Percentiles rank a stretch among this genome's conserved stretches.
phyloP scores from a whole-genome alignment of 225 moss, liverwort and hornwort genomes.

The Neckera pumila region DNA sequence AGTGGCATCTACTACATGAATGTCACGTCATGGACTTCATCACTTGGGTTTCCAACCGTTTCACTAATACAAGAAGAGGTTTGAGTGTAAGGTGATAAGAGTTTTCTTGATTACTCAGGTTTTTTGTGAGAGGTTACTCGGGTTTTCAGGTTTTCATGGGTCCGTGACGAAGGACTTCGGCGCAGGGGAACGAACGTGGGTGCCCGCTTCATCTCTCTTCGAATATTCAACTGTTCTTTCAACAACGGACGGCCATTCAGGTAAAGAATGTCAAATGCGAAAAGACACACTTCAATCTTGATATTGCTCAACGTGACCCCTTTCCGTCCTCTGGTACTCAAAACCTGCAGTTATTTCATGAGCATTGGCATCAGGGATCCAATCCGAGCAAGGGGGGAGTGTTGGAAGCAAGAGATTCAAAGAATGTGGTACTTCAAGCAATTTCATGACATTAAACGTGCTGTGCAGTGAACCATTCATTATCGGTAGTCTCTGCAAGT shows the following conservation, averaged over 20 bases:
- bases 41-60: no score
- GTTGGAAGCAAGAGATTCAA: neutral
- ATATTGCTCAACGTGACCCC: slow-evolving; percentile 65
- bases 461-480: neutral
- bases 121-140: no score
- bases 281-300: slow-evolving; percentile 88
- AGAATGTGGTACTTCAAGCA: neutral
- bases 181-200: neutral
- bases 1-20: no score
- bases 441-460: neutral
- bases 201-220: slow-evolving; percentile 59
- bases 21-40: no score
- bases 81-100: no score
- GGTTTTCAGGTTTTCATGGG: no score
- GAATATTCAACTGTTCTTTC: slow-evolving; percentile 68
- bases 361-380: neutral
- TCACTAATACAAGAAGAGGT: no score
- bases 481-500: neutral
- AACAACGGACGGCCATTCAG: slow-evolving; percentile 76
- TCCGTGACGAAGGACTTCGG: no score
- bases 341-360: slow-evolving; percentile 34
- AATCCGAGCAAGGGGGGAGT: neutral
- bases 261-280: slow-evolving; percentile 86
- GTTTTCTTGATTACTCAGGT: no score
- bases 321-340: slow-evolving; percentile 91